Percentiles rank a stretch among this genome's conserved stretches.
Conservation (phyloP, 306 rosid species). For the Cyamopsis tetragonoloba region DNA sequence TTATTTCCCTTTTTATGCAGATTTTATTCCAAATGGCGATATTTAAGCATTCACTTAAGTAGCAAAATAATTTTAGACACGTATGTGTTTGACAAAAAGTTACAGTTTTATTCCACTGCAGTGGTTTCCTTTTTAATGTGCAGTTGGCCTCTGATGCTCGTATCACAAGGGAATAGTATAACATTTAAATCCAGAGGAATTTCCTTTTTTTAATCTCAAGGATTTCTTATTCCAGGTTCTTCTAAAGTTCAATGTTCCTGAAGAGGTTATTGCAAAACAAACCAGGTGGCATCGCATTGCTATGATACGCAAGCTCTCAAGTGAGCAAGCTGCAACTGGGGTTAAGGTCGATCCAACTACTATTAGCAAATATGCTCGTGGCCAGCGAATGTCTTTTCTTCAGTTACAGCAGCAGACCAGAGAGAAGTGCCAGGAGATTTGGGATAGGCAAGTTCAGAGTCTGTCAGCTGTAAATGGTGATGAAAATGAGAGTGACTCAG, state of each 20-base stretch:
- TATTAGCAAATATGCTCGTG: constrained; percentile 95
- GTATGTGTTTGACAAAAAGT: background rate
- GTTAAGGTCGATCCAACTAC: constrained; percentile 95
- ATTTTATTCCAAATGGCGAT: background rate
- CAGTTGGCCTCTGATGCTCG: background rate
- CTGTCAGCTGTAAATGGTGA: constrained; percentile 72
- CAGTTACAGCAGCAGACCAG: constrained; percentile 98
- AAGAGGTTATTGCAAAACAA: constrained; percentile 81
- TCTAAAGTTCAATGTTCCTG: constrained; percentile 84
- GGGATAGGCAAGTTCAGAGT: constrained; percentile 92
- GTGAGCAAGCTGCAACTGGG: constrained; percentile 97
- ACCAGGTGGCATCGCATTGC: constrained; percentile 99
- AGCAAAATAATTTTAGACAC: constrained; percentile 1
- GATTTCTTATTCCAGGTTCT: constrained; percentile 63
- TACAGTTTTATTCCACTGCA: background rate
- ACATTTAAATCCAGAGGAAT: background rate
- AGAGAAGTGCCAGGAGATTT: constrained; percentile 97
- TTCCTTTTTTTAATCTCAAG: constrained; percentile 15
- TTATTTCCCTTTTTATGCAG: background rate
- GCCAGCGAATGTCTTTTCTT: constrained; percentile 97
- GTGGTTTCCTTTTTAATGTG: constrained; percentile 10
- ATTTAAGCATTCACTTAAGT: background rate
- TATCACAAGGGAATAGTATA: background rate
- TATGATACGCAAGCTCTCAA: constrained; percentile 96
- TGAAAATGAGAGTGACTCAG: constrained; percentile 91